A percentile compares a stretch with the other conserved stretches of the same genome.
Evolutionary conservation across 1,139 yeast species (phyloP).

Genomic region (Zhuliangozyma parablackwelliae): DNA sequence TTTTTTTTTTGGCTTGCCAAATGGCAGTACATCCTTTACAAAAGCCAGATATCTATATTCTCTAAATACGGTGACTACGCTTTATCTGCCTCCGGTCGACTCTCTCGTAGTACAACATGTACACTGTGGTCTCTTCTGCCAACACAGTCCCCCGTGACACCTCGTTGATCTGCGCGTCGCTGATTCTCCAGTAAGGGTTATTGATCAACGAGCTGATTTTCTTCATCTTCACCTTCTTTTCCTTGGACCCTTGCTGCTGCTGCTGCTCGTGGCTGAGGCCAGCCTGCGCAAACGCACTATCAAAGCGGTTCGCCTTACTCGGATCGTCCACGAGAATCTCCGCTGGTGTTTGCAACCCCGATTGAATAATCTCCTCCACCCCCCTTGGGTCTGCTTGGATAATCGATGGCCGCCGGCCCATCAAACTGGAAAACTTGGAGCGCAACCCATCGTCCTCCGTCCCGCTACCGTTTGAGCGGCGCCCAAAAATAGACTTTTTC

Average conservation of each 20-base stretch:
- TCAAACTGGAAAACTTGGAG: constrained; percentile 33
- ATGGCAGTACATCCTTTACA: too few relatives aligned
- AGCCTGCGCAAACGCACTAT: constrained; percentile 11
- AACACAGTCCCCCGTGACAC: constrained; percentile 57
- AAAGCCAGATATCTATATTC: too few relatives aligned
- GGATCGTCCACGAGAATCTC: constrained; percentile 37
- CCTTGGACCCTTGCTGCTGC: constrained; percentile 2
- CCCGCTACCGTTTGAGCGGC: constrained; percentile 3
- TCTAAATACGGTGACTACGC: constrained; percentile 3
- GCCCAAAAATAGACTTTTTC: constrained; percentile 2
- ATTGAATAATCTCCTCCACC: constrained; percentile 37
- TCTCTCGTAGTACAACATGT: constrained; percentile 77
- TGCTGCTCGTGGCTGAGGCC: constrained; percentile 4
- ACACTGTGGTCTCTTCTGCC: constrained; percentile 68
- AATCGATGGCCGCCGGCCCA: constrained; percentile 44
- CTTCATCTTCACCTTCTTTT: constrained; percentile 34
- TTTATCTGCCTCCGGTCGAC: constrained; percentile 28
- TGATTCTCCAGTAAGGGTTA: constrained; percentile 81
- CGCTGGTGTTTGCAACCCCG: constrained; percentile 43
- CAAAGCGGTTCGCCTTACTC: constrained; percentile 20
- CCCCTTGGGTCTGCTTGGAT: constrained; percentile 33
- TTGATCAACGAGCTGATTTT: constrained; percentile 51
- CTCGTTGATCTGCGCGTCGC: constrained; percentile 70
- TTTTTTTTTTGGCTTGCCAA: too few relatives aligned
- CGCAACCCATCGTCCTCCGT: constrained; percentile 24